phyloP scores from a whole-genome alignment of 2,329 filamentous ascomycete species.

The Aspergillus carbonarius region DNA sequence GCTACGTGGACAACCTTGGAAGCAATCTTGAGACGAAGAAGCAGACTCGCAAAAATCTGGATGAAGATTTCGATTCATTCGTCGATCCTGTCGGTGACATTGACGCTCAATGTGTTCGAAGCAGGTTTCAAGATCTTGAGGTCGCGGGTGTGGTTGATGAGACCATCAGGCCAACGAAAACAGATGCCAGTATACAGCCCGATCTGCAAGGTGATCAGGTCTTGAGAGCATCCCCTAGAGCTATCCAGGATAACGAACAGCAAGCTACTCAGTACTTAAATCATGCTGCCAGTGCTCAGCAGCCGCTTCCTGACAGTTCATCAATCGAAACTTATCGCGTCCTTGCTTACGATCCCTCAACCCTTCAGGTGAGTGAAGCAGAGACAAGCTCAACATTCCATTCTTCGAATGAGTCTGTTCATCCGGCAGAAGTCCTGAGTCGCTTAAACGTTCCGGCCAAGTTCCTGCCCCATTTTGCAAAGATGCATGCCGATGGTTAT shows the following conservation, averaged over 20 bases:
- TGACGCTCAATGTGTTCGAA: conserved; percentile 24
- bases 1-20: conserved; percentile 22
- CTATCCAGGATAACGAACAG: background rate
- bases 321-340: conserved; percentile 31
- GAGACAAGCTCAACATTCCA: conserved; percentile 35
- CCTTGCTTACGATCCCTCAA: conserved; percentile 39
- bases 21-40: conserved; percentile 20
- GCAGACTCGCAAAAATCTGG: conserved; percentile 19
- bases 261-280: background rate
- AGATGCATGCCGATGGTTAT: conserved; percentile 42
- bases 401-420: conserved; percentile 20
- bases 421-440: conserved; percentile 37
- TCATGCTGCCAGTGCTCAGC: background rate
- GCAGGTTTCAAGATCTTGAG: conserved; percentile 19
- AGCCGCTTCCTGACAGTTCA: background rate
- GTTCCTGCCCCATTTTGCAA: conserved; percentile 41
- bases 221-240: background rate
- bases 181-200: background rate
- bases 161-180: background rate
- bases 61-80: conserved; percentile 21
- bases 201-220: background rate
- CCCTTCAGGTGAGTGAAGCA: conserved; percentile 29
- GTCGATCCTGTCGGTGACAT: conserved; percentile 14
- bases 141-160: background rate
- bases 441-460: conserved; percentile 41